These are phyloP conservation scores for Elsinoe arachidis DNA, from an alignment of 2,329 filamentous ascomycete species.

Conservation along the genomic window DNA sequence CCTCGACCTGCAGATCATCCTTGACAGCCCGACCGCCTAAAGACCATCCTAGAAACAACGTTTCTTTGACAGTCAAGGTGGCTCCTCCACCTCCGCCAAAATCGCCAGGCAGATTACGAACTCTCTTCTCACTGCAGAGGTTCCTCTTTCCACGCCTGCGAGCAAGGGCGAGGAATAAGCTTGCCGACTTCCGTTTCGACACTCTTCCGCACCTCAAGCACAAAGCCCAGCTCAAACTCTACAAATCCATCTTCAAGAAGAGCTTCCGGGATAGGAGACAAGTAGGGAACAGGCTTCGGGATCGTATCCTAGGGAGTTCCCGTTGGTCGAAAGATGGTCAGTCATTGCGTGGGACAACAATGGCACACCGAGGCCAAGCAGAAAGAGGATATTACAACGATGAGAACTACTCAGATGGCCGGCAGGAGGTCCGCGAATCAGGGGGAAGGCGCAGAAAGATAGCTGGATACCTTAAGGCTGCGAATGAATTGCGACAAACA, in stretches of 20 bases:
- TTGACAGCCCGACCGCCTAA: not conserved
- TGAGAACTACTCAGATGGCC: constrained; percentile 22
- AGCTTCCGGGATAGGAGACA: constrained; percentile 35
- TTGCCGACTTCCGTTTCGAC: constrained; percentile 65
- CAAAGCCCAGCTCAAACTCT: constrained; percentile 65
- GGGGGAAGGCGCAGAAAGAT: constrained; percentile 72
- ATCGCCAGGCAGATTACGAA: constrained; percentile 15
- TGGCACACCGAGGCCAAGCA: constrained; percentile 24
- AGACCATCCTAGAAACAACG: not conserved
- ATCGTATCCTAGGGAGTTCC: constrained; percentile 17
- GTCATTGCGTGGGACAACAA: constrained; percentile 21
- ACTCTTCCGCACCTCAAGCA: constrained; percentile 63
- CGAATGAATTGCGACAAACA: constrained; percentile 61
- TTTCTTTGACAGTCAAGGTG: not conserved
- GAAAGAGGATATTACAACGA: constrained; percentile 29
- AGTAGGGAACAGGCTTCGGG: not conserved
- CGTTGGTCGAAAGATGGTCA: constrained; percentile 26
- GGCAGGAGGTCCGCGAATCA: constrained; percentile 43
- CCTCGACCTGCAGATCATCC: constrained; percentile 2
- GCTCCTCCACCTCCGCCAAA: constrained; percentile 13
- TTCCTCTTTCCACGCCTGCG: constrained; percentile 55
- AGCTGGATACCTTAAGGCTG: constrained; percentile 61
- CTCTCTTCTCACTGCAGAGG: constrained; percentile 42
- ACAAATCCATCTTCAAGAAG: constrained; percentile 59
- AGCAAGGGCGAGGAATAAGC: constrained; percentile 54